Evolutionary conservation across 768 basidiomycete species (phyloP).

Genomic region (Guyanaporus albipodus): DNA sequence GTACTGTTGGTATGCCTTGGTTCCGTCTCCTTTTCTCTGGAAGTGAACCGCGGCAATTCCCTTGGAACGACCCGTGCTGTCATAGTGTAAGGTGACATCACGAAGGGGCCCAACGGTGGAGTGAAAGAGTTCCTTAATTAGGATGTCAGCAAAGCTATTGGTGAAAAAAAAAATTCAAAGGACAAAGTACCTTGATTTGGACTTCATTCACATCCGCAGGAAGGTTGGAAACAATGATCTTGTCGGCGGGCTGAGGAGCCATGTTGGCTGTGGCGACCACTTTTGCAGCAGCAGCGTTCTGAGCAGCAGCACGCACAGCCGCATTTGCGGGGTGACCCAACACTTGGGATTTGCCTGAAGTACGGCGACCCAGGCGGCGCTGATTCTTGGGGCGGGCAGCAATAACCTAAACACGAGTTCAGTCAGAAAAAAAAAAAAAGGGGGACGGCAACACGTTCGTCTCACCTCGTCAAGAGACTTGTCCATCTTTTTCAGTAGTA

Average conservation of each 20-base stretch:
- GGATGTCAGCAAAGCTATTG: slow-evolving; percentile 1
- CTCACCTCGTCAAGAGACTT: slow-evolving; percentile 81
- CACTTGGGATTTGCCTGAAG: slow-evolving; percentile 52
- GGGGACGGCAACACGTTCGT: neutral
- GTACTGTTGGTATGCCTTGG: slow-evolving; percentile 90
- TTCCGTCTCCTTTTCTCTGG: slow-evolving; percentile 80
- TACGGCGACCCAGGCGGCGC: slow-evolving; percentile 41
- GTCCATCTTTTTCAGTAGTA: slow-evolving; percentile 50
- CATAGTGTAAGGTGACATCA: slow-evolving; percentile 83
- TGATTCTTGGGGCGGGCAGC: slow-evolving; percentile 48
- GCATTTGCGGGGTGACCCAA: slow-evolving; percentile 55
- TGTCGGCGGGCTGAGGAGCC: slow-evolving; percentile 52
- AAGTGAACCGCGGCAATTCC: slow-evolving; percentile 88
- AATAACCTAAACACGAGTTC: slow-evolving; percentile 53
- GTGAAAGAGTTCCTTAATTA: slow-evolving; percentile 80
- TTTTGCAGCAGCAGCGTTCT: slow-evolving; percentile 40
- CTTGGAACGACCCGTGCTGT: slow-evolving; percentile 81
- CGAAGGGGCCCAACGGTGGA: slow-evolving; percentile 85
- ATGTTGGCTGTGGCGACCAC: slow-evolving; percentile 39
- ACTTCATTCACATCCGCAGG: slow-evolving; percentile 89
- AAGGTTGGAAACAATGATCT: slow-evolving; percentile 95
- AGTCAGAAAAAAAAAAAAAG: slow-evolving; percentile 3
- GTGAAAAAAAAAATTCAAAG: neutral
- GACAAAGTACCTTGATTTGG: slow-evolving; percentile 77
- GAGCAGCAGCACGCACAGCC: slow-evolving; percentile 48